These are phyloP conservation scores for Vitis rotundifolia DNA, from an alignment of 164 flowering plant genomes.

Conservation along the genomic window DNA sequence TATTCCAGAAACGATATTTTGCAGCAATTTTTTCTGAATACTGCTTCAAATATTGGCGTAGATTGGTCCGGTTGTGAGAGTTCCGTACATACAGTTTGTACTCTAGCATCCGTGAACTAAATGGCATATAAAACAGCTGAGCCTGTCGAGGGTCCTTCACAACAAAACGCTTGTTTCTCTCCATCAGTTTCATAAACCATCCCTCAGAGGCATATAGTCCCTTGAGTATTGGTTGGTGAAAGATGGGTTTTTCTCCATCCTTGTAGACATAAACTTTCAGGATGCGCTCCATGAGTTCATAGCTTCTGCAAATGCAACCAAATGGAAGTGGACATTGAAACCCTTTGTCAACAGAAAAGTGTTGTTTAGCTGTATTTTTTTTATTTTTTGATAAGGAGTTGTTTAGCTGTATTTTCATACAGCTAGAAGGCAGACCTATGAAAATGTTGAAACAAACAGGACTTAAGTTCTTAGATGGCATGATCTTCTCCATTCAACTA, in stretches of 20 bases:
- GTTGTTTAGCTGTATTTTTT: no score
- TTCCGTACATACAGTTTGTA: slow-evolving; percentile 42
- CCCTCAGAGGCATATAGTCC: slow-evolving; percentile 71
- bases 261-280: slow-evolving; percentile 55
- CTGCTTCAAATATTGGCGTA: slow-evolving; percentile 39
- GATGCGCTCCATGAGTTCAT: slow-evolving; percentile 51
- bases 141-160: slow-evolving; percentile 51
- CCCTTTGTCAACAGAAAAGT: no score
- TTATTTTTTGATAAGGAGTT: no score
- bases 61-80: slow-evolving; percentile 44
- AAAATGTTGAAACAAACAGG: no score
- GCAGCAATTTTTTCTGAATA: slow-evolving; percentile 41
- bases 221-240: slow-evolving; percentile 54
- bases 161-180: slow-evolving; percentile 41
- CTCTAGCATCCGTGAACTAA: slow-evolving; percentile 50
- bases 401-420: no score
- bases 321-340: not conserved
- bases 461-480: not conserved
- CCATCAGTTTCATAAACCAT: slow-evolving; percentile 68
- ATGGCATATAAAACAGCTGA: slow-evolving; percentile 62
- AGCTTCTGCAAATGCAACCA: slow-evolving; percentile 36
- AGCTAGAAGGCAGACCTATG: no score
- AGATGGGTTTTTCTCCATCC: slow-evolving; percentile 54
- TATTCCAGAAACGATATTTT: slow-evolving; percentile 54
- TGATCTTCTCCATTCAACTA: not conserved